A percentile compares a stretch with the other conserved stretches of the same genome.
Conservation (phyloP, 768 basidiomycete species). For the Brasilioporus rufonigricans region DNA sequence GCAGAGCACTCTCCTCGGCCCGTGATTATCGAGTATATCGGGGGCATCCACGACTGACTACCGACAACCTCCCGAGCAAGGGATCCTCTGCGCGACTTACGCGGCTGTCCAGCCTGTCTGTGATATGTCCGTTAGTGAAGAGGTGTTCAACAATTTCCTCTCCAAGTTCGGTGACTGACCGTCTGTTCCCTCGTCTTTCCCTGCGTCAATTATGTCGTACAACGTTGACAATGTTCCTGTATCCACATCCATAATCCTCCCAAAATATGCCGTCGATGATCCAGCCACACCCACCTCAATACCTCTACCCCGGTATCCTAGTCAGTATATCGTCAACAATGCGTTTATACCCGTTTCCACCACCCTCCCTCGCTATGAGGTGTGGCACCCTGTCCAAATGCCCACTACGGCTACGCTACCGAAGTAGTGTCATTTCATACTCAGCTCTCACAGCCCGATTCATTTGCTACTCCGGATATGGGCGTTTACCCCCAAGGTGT, state of each 20-base stretch:
- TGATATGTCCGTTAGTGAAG: not conserved
- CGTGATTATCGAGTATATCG: not conserved
- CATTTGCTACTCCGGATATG: not conserved
- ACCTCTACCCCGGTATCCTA: not conserved
- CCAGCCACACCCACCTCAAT: not conserved
- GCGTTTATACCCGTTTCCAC: not conserved
- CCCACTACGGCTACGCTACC: not conserved
- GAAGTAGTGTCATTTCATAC: not conserved
- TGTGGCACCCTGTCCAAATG: not conserved
- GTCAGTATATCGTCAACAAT: not conserved
- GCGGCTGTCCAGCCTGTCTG: not conserved
- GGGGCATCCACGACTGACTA: not conserved
- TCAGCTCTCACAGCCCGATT: not conserved
- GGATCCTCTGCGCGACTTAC: too few species aligned
- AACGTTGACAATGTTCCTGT: not conserved
- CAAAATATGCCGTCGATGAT: not conserved
- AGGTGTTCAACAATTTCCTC: not conserved
- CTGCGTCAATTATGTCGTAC: not conserved
- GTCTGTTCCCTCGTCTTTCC: not conserved
- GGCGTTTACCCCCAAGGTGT: not conserved
- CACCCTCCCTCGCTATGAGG: not conserved
- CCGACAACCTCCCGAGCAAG: not conserved
- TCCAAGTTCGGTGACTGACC: not conserved
- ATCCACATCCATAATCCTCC: not conserved
- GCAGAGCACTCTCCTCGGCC: not conserved